A percentile compares a stretch with the other conserved stretches of the same genome.
Evolutionary conservation across 139 green algal genomes (phyloP).

Genomic region (Coelastrella sp.): DNA sequence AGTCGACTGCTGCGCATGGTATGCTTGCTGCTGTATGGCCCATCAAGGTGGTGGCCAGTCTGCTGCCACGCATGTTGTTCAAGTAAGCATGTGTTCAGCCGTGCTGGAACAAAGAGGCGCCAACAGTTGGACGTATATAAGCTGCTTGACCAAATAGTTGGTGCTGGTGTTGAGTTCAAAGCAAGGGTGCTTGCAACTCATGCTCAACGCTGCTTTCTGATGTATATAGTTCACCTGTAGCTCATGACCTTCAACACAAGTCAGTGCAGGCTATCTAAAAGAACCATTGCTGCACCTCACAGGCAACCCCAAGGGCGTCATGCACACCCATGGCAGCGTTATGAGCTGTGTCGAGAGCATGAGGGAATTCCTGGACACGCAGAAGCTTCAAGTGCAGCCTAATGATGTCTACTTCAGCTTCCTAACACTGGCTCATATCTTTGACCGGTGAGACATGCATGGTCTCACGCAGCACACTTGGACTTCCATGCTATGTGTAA

Average conservation of each 20-base stretch:
- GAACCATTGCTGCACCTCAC: no score
- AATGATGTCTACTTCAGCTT: conserved; percentile 41
- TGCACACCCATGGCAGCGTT: conserved; percentile 80
- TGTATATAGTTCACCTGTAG: not conserved
- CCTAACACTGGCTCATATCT: conserved; percentile 86
- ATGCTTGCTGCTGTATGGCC: not conserved
- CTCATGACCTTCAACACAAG: not conserved
- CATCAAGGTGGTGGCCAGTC: no score
- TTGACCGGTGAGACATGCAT: conserved; percentile 84
- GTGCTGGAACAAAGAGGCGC: no score
- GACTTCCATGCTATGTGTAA: no score
- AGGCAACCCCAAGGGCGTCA: conserved; percentile 85
- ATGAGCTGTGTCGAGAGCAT: conserved; percentile 63
- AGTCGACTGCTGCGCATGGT: not conserved
- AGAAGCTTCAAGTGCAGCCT: conserved; percentile 31
- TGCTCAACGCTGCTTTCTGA: no score
- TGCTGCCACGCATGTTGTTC: no score
- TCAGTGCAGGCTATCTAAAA: not conserved
- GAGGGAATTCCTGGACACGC: conserved; percentile 61
- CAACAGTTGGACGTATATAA: no score
- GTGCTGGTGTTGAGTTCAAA: no score
- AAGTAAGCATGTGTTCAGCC: no score
- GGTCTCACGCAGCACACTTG: no score
- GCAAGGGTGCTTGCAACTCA: no score
- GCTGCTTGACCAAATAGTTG: no score